phyloP scores from a whole-genome alignment of 257 asterid species.

The Solanum megistacrolobum region DNA sequence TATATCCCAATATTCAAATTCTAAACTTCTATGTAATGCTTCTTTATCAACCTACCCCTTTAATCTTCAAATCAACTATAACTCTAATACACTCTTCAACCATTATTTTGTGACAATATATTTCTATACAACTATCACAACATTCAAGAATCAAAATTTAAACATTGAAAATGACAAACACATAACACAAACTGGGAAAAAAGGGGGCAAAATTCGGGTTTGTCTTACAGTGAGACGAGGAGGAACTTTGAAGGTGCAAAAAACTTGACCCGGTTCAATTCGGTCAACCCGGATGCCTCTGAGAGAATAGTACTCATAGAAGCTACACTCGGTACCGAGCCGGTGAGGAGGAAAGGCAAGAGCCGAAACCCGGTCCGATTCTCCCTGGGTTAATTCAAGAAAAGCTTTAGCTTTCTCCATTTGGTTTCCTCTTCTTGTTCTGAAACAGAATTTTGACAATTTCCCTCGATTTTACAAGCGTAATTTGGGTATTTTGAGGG shows the following conservation, averaged over 20 bases:
- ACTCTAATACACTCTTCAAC: background rate
- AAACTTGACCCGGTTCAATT: slow-evolving; percentile 40
- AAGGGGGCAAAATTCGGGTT: background rate
- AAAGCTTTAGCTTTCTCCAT: slow-evolving; percentile 46
- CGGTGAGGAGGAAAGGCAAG: slow-evolving; percentile 42
- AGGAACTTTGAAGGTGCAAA: slow-evolving; percentile 65
- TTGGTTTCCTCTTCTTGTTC: background rate
- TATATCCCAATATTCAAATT: background rate
- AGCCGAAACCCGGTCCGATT: slow-evolving; percentile 28
- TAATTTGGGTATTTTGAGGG: background rate
- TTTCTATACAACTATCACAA: background rate
- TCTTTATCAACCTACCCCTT: background rate
- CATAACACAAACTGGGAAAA: background rate
- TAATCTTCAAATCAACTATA: background rate
- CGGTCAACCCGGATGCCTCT: slow-evolving; percentile 56
- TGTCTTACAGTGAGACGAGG: slow-evolving; percentile 55
- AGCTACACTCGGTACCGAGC: slow-evolving; percentile 35
- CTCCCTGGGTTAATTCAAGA: slow-evolving; percentile 20
- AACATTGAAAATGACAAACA: background rate
- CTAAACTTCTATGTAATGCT: background rate
- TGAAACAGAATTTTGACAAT: background rate
- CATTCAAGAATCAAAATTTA: background rate
- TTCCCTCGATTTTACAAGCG: background rate
- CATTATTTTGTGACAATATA: background rate
- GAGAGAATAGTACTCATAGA: slow-evolving; percentile 50